A percentile compares a stretch with the other conserved stretches of the same genome.
Conservation (phyloP, 805 yeast species). For the Scheffersomyces coipomensis region DNA sequence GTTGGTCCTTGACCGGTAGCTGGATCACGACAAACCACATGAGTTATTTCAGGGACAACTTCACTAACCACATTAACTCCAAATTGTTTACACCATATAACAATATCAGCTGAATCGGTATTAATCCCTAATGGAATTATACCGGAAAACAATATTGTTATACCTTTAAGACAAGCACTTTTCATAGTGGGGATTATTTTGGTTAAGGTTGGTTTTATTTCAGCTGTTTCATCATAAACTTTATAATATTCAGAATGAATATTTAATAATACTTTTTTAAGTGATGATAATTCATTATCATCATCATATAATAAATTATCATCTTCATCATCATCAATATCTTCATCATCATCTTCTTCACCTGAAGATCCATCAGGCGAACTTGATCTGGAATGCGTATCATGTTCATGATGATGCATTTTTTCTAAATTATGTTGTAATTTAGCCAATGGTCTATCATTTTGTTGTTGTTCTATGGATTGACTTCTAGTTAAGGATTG, state of each 20-base stretch:
- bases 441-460: constrained; percentile 81
- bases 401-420: constrained; percentile 32
- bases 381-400: constrained; percentile 11
- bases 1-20: constrained; percentile 47
- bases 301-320: constrained; percentile 69
- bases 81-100: constrained; percentile 87
- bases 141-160: constrained; percentile 79
- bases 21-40: constrained; percentile 78
- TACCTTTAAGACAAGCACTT: constrained; percentile 60
- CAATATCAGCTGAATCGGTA: constrained; percentile 77
- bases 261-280: constrained; percentile 59
- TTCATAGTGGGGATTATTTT: constrained; percentile 77
- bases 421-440: constrained; percentile 71
- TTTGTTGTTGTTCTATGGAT: constrained; percentile 74
- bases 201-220: constrained; percentile 58
- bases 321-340: constrained; percentile 30
- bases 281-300: constrained; percentile 68
- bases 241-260: constrained; percentile 71
- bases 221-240: constrained; percentile 30
- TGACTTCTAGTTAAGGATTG: constrained; percentile 66
- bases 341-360: constrained; percentile 23
- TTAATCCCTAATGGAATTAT: constrained; percentile 82
- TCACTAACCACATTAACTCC: constrained; percentile 84
- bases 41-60: constrained; percentile 74
- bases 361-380: constrained; percentile 13